Base-by-base conservation (phyloP, 257 asterid species). In the Striga asiatica region DNA sequence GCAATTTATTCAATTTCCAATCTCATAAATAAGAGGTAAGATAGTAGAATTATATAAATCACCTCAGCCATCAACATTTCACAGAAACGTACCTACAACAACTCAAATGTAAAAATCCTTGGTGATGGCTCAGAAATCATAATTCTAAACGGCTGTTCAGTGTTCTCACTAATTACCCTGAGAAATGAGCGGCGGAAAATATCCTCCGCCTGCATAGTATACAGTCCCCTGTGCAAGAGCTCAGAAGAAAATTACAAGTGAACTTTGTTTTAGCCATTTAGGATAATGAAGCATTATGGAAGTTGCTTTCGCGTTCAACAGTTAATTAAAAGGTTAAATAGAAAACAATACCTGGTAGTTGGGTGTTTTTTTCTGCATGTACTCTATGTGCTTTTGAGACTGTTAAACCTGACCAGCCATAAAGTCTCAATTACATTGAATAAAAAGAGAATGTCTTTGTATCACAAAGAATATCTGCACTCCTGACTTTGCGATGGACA, bases 311-410 rank as follows among this genome's bases (percentile, higher is more conserved):
- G 20, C n/a, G n/a, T 29, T 19, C n/a, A n/a, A n/a, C n/a, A n/a
- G n/a, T n/a, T n/a, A n/a, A n/a, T n/a, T n/a, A n/a, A 45, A 5
- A 10, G 50, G 25, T 46, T 45, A 46, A n/a, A 63, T 20, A 56
- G 12, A n/a, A 50, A 20, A 7, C 7, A 46, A n/a, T 70, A 87
- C 98, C 98, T 91, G 92, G 71, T 91, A 91, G 84, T 91, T 91
- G 37, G 97, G 88, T 74, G 80, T 78, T 54, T 87, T 91, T 84
- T 91, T 91, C 80, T 87, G 97, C 70, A 97, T 80, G 86, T 91
- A 91, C 62, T 91, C 98, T 48, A 84, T 71, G 66, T 87, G 98
- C 81, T 73, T 91, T 78, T 84, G 96, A 51, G 79, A 74, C 98
- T 91, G 95, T 78, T n/a, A n/a, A n/a, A n/a, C n/a, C 38, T 39